phyloP scores from a whole-genome alignment of 441 rosid species.

The Syzygium malaccense region DNA sequence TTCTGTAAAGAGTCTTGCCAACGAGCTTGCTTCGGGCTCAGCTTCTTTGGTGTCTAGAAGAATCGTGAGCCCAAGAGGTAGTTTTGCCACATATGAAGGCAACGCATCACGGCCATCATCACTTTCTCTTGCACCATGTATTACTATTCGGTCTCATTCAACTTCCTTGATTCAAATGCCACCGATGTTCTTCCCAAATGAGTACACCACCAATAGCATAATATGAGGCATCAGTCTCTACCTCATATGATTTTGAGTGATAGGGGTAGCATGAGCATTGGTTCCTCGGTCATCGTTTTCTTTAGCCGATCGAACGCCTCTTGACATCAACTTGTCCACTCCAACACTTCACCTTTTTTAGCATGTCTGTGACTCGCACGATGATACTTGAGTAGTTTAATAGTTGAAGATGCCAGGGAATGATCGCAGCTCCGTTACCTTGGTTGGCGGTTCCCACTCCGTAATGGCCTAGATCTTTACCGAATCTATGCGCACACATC shows the following conservation, averaged over 20 bases:
- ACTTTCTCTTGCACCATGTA: too few relatives aligned
- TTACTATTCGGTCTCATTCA: too few relatives aligned
- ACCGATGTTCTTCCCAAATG: not conserved
- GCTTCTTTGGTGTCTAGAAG: too few relatives aligned
- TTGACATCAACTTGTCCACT: not conserved
- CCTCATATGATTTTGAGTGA: not conserved
- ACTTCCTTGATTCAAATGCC: not conserved
- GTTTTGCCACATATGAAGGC: too few relatives aligned
- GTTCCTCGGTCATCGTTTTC: not conserved
- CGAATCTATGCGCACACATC: not conserved
- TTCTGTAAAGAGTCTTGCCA: too few relatives aligned
- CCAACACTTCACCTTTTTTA: not conserved
- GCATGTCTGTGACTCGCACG: not conserved
- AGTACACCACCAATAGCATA: not conserved
- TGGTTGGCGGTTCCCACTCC: not conserved
- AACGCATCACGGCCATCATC: too few relatives aligned
- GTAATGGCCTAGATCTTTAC: not conserved
- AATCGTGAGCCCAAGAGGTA: too few relatives aligned
- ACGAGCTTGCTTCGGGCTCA: too few relatives aligned
- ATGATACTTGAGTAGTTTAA: not conserved
- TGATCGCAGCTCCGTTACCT: not conserved
- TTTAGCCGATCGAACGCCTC: not conserved
- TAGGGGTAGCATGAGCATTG: not conserved
- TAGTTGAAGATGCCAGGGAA: not conserved
- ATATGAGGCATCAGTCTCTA: not conserved